These are phyloP conservation scores for Trichoderma simmonsii DNA, from an alignment of 2,329 filamentous ascomycete species.

Conservation along the genomic window DNA sequence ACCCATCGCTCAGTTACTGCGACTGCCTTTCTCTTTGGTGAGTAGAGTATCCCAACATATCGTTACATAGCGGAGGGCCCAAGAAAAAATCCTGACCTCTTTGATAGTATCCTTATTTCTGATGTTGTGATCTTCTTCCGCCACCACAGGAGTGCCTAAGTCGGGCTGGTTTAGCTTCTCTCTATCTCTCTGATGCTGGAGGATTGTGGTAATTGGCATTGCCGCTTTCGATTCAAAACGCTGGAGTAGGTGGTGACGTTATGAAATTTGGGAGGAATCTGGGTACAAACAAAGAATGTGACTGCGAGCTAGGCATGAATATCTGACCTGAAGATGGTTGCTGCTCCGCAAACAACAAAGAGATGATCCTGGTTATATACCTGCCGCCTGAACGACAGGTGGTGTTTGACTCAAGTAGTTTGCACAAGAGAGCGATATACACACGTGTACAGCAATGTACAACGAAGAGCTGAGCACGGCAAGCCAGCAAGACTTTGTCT, in stretches of 20 bases:
- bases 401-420: background rate
- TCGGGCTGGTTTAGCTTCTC: background rate
- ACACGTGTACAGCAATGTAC: background rate
- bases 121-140: background rate
- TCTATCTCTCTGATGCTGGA: background rate
- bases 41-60: background rate
- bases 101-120: background rate
- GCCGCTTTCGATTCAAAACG: background rate
- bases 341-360: background rate
- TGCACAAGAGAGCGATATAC: background rate
- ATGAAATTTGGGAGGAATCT: background rate
- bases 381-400: background rate
- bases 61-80: background rate
- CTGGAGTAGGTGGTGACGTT: background rate
- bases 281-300: background rate
- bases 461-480: background rate
- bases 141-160: background rate
- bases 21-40: background rate
- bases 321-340: constrained; percentile 28
- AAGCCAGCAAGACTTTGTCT: background rate
- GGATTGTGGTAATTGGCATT: constrained; percentile 4
- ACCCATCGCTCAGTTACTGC: background rate
- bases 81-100: background rate
- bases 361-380: background rate
- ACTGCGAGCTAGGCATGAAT: background rate